Evolutionary conservation across 108 stramenopile genomes (phyloP).

Genomic region (Fistulifera solaris): DNA sequence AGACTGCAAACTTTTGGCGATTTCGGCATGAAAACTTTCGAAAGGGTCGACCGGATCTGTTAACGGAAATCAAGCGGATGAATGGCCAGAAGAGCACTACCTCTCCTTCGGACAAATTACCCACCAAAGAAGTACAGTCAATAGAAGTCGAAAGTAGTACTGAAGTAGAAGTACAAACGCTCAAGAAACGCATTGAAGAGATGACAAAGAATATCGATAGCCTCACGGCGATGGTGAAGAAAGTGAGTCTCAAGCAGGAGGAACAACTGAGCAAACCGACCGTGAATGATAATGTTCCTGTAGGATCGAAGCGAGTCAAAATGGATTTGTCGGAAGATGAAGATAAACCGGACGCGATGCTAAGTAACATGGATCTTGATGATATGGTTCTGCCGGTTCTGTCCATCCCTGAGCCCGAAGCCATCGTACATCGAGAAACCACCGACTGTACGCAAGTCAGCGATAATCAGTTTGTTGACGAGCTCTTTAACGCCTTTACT

Average conservation of each 20-base stretch:
- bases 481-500: conserved; percentile 43
- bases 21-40: conserved; percentile 74
- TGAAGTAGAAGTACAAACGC: conserved; percentile 39
- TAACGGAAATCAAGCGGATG: conserved; percentile 66
- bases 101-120: neutral
- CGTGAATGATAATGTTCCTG: neutral
- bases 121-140: conserved; percentile 1
- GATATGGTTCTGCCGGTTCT: conserved; percentile 5
- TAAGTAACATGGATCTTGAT: conserved; percentile 13
- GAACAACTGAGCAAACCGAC: conserved; percentile 2
- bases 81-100: conserved; percentile 4
- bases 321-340: conserved; percentile 2
- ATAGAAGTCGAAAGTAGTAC: conserved; percentile 5
- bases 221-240: conserved; percentile 57
- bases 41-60: conserved; percentile 54
- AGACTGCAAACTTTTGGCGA: conserved; percentile 70
- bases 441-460: conserved; percentile 15
- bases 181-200: conserved; percentile 61
- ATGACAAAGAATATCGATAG: conserved; percentile 82
- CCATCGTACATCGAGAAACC: conserved; percentile 10
- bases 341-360: conserved; percentile 20
- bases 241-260: conserved; percentile 43
- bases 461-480: conserved; percentile 47
- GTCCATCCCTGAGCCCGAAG: conserved; percentile 1
- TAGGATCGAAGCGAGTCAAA: conserved; percentile 17